These are phyloP conservation scores for Panicum miliaceum DNA, from an alignment of 176 grass and related monocot genomes.

Conservation along the genomic window DNA sequence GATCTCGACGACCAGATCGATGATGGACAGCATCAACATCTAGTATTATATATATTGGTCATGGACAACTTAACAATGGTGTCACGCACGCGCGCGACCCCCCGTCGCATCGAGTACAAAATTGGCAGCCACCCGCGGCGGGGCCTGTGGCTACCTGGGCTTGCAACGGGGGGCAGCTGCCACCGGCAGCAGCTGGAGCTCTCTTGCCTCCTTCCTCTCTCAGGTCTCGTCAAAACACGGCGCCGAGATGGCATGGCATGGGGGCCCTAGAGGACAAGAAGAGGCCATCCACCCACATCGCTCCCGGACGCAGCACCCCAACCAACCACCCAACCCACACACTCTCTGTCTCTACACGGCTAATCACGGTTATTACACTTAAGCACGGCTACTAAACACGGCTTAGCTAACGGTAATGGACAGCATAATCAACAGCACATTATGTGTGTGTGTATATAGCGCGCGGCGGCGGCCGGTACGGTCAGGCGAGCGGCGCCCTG, in stretches of 20 bases:
- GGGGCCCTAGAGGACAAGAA: background rate
- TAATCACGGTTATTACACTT: conserved; percentile 46
- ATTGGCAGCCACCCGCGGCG: conserved; percentile 44
- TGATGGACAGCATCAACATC: conserved; percentile 23
- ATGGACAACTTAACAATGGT: background rate
- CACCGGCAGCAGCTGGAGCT: conserved; percentile 1
- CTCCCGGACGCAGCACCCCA: background rate
- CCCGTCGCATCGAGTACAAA: conserved; percentile 62
- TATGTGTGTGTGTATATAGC: background rate
- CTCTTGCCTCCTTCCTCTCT: background rate
- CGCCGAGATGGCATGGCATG: conserved; percentile 13
- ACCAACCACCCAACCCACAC: background rate
- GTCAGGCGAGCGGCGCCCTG: conserved; percentile 67
- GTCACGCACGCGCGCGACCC: background rate
- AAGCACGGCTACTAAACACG: conserved; percentile 18
- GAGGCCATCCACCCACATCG: conserved; percentile 4
- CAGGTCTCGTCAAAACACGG: conserved; percentile 44
- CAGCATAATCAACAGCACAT: background rate
- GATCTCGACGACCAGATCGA: no score
- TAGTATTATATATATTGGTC: conserved; percentile 7
- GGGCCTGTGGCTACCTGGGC: conserved; percentile 41
- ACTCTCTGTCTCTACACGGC: conserved; percentile 35
- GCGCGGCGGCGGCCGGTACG: background rate
- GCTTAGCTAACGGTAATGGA: conserved; percentile 30
- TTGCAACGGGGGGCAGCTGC: conserved; percentile 43